Conservation (phyloP, 2,329 filamentous ascomycete genomes). For the Purpureocillium lavendulum region DNA sequence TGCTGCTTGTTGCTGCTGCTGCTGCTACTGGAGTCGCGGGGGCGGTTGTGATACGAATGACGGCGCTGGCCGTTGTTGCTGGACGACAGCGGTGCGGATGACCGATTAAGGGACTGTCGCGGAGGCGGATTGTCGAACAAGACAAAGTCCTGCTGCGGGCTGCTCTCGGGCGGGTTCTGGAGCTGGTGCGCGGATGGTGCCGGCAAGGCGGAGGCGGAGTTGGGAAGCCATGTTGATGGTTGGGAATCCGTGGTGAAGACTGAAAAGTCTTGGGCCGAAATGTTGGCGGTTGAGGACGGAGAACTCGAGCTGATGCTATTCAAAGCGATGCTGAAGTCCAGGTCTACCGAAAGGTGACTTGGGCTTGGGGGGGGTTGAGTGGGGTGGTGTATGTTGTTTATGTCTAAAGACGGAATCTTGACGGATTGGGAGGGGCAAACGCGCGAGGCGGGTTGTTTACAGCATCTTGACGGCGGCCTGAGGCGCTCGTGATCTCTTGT, state of each 20-base stretch:
- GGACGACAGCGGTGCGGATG: slow-evolving; percentile 29
- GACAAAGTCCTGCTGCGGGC: slow-evolving; percentile 64
- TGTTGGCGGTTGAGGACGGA: slow-evolving; percentile 44
- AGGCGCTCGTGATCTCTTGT: slow-evolving; percentile 19
- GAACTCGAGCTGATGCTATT: slow-evolving; percentile 50
- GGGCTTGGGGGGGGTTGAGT: slow-evolving; percentile 34
- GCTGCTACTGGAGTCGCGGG: too few relatives aligned
- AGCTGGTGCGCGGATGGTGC: slow-evolving; percentile 51
- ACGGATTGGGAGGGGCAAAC: slow-evolving; percentile 28
- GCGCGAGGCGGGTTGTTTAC: slow-evolving; percentile 39
- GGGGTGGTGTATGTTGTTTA: slow-evolving; percentile 27
- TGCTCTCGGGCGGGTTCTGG: slow-evolving; percentile 37
- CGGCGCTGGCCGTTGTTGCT: slow-evolving; percentile 27
- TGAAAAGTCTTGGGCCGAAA: slow-evolving; percentile 57
- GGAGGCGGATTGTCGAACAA: slow-evolving; percentile 55
- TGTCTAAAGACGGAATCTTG: slow-evolving; percentile 45
- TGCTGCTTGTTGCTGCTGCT: slow-evolving; percentile 24
- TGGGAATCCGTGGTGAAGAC: slow-evolving; percentile 79
- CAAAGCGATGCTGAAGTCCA: slow-evolving; percentile 59
- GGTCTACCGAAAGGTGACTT: slow-evolving; percentile 53
- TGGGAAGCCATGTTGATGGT: slow-evolving; percentile 69
- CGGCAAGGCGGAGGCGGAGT: slow-evolving; percentile 55
- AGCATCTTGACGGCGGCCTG: slow-evolving; percentile 46
- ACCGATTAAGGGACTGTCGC: slow-evolving; percentile 25
- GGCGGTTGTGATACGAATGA: slow-evolving; percentile 39